Evolutionary conservation across 805 yeast species (phyloP).

Genomic region (Jamesozyma lodderae): DNA sequence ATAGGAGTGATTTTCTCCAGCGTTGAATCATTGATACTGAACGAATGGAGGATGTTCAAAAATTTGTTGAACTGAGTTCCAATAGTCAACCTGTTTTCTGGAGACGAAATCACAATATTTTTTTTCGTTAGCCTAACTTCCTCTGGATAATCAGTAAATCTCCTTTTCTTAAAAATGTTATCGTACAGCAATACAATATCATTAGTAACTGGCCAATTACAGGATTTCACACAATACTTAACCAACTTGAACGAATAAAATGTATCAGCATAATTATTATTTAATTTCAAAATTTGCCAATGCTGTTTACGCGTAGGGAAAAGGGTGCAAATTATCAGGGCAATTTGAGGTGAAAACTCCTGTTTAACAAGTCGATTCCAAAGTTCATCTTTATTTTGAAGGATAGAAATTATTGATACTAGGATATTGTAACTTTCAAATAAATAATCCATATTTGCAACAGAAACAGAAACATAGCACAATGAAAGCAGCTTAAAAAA

Average conservation of each 20-base stretch:
- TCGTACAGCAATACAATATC: conserved; percentile 41
- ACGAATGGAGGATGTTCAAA: conserved; percentile 11
- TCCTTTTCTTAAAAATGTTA: conserved; percentile 18
- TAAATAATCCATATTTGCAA: conserved; percentile 6
- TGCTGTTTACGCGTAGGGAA: conserved; percentile 14
- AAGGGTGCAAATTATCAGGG: conserved; percentile 10
- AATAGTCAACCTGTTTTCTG: background rate
- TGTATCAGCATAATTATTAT: conserved; percentile 8
- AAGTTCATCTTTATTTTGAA: conserved; percentile 7
- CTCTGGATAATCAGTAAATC: conserved; percentile 22
- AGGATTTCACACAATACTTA: conserved; percentile 13
- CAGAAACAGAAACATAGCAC: conserved; percentile 7
- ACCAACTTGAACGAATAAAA: conserved; percentile 13
- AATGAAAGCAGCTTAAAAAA: conserved; percentile 22
- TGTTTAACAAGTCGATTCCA: conserved; percentile 17
- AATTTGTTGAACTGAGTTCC: conserved; percentile 20
- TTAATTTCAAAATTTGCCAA: conserved; percentile 20
- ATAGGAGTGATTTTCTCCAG: conserved; percentile 26
- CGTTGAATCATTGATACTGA: conserved; percentile 9
- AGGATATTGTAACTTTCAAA: conserved; percentile 17
- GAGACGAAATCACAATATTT: conserved; percentile 8
- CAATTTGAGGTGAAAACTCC: conserved; percentile 12
- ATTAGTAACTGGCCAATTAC: conserved; percentile 32
- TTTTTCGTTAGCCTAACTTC: conserved; percentile 9
- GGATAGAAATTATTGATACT: conserved; percentile 9